Evolutionary conservation across 305 asterid species (phyloP).

Genomic region (Ilex paraguariensis): DNA sequence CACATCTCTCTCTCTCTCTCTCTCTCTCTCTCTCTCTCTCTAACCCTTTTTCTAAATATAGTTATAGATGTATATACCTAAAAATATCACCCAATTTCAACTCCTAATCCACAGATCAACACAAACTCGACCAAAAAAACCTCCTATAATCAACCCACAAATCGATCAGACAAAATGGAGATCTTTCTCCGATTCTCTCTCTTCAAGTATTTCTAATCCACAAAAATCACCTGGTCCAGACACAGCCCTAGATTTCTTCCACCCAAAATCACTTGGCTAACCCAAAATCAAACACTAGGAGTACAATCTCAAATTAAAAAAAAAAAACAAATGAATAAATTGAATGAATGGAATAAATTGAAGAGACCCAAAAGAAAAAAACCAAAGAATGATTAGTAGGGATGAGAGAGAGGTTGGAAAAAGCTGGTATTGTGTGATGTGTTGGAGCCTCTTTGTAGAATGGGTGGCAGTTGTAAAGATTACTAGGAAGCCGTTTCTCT

Average conservation of each 20-base stretch:
- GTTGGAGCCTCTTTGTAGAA: slow-evolving; percentile 22
- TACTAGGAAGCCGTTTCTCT: slow-evolving; percentile 59
- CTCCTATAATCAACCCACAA: not conserved
- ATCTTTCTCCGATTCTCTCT: not conserved
- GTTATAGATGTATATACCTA: not conserved
- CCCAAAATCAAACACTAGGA: not conserved
- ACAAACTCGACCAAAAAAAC: not conserved
- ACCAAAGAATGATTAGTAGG: slow-evolving; percentile 5
- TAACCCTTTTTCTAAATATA: not conserved
- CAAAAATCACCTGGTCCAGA: no score
- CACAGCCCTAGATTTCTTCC: no score
- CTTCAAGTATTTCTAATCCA: no score
- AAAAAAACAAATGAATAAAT: not conserved
- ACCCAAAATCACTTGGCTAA: no score
- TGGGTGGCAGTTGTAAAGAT: slow-evolving; percentile 48
- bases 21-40: no score
- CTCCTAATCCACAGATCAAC: not conserved
- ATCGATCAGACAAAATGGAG: not conserved
- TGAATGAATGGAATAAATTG: not conserved
- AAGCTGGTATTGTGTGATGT: not conserved
- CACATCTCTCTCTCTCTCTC: slow-evolving; percentile 34
- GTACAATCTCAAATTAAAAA: not conserved
- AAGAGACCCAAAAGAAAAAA: not conserved
- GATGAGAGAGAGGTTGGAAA: not conserved
- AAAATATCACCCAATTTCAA: not conserved